phyloP scores from a whole-genome alignment of 208 protist genomes.

The Acanthamoeba royreba region DNA sequence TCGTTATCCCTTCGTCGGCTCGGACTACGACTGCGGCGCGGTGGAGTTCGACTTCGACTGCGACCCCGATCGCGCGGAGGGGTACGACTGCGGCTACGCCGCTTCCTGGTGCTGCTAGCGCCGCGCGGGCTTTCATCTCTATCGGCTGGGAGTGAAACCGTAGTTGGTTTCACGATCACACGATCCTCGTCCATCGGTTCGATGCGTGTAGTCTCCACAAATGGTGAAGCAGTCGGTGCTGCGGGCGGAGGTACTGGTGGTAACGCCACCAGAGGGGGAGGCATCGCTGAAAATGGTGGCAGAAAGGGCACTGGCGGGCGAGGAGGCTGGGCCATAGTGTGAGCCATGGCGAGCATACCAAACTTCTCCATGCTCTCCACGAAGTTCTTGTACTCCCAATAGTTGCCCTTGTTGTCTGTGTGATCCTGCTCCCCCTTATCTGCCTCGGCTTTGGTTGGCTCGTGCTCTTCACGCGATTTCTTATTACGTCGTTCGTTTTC shows the following conservation, averaged over 20 bases:
- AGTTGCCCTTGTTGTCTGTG: background rate
- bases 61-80: background rate
- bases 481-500: background rate
- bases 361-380: background rate
- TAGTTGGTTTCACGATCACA: background rate
- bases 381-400: background rate
- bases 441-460: background rate
- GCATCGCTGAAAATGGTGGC: background rate
- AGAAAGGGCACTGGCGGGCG: background rate
- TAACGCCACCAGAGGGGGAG: background rate
- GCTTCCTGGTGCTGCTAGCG: background rate
- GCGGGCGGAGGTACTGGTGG: background rate
- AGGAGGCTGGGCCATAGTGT: background rate
- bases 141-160: background rate
- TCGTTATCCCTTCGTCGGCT: background rate
- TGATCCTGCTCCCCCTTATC: background rate
- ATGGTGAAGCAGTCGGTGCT: background rate
- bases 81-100: background rate
- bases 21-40: background rate
- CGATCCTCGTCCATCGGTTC: background rate
- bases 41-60: background rate
- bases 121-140: background rate
- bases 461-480: background rate
- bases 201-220: background rate
- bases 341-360: background rate